Percentiles rank a stretch among this genome's conserved stretches.
Evolutionary conservation across 192 early-diverging fungal species (phyloP).

Genomic region (Glomus cerebriforme): DNA sequence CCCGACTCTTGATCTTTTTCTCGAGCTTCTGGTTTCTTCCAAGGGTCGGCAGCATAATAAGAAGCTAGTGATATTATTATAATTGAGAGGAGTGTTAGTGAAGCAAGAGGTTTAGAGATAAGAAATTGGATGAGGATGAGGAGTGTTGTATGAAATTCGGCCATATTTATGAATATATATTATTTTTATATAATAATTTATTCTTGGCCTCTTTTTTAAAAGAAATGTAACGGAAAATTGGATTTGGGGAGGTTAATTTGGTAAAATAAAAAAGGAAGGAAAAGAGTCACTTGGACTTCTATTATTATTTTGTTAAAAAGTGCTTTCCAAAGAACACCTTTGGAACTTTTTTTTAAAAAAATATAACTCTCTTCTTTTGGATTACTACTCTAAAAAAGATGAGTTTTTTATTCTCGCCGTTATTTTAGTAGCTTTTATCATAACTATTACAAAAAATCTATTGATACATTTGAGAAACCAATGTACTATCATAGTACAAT

Average conservation of each 20-base stretch:
- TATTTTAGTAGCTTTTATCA: neutral
- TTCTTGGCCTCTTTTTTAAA: neutral
- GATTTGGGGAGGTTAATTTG: neutral
- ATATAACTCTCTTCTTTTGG: neutral
- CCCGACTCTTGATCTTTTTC: conserved; percentile 38
- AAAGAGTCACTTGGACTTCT: neutral
- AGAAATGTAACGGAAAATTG: neutral
- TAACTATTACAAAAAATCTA: neutral
- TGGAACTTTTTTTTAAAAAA: neutral
- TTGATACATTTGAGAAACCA: too few species aligned
- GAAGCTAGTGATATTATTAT: neutral
- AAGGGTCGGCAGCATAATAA: neutral
- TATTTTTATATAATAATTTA: neutral
- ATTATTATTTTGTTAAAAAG: neutral
- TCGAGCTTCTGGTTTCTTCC: conserved; percentile 35
- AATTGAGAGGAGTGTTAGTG: neutral
- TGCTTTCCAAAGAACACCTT: neutral
- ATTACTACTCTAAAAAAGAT: neutral
- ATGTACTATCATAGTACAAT: too few species aligned
- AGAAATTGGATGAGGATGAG: neutral
- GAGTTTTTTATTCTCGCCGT: neutral
- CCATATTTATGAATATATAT: neutral
- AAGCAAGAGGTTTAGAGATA: neutral
- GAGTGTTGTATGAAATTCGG: neutral
- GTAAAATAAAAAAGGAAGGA: neutral